phyloP scores from a whole-genome alignment of 2,329 filamentous ascomycete species.

The Sporothrix schenckii region DNA sequence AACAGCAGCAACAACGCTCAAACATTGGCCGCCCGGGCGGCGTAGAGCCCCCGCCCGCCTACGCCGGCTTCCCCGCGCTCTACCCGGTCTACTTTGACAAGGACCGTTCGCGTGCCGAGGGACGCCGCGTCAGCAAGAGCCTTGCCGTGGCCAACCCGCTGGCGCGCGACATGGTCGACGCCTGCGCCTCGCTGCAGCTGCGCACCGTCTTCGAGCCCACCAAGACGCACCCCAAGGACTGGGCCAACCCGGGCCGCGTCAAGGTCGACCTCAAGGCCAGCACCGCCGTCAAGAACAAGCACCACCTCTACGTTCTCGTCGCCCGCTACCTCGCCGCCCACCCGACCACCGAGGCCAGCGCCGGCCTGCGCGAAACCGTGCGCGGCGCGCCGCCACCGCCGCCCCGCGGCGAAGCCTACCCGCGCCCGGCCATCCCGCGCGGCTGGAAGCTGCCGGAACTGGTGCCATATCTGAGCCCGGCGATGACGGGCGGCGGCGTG shows the following conservation, averaged over 20 bases:
- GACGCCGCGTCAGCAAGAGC: conserved; percentile 72
- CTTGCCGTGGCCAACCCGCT: conserved; percentile 83
- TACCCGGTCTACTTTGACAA: conserved; percentile 97
- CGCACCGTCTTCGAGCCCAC: conserved; percentile 83
- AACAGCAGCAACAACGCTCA: conserved; percentile 32
- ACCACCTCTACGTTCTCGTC: conserved; percentile 83
- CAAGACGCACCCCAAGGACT: conserved; percentile 94
- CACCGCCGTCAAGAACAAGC: conserved; percentile 69
- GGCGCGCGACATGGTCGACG: conserved; percentile 84
- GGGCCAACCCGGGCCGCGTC: conserved; percentile 92
- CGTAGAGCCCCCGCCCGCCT: conserved; percentile 52
- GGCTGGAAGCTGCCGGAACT: conserved; percentile 90
- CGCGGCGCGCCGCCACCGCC: conserved; percentile 70
- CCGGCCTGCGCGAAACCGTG: conserved; percentile 72
- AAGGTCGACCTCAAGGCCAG: conserved; percentile 64
- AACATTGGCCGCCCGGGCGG: conserved; percentile 37
- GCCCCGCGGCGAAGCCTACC: conserved; percentile 67
- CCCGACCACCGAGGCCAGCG: conserved; percentile 71
- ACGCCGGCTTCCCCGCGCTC: conserved; percentile 81
- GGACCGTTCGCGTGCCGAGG: conserved; percentile 71
- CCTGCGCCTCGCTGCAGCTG: conserved; percentile 72
- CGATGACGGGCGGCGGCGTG: conserved; percentile 88
- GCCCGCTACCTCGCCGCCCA: conserved; percentile 74
- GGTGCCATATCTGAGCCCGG: conserved; percentile 83
- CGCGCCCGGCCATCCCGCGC: conserved; percentile 72